Conservation (phyloP, 768 basidiomycete species). For the Serendipita vermifera region DNA sequence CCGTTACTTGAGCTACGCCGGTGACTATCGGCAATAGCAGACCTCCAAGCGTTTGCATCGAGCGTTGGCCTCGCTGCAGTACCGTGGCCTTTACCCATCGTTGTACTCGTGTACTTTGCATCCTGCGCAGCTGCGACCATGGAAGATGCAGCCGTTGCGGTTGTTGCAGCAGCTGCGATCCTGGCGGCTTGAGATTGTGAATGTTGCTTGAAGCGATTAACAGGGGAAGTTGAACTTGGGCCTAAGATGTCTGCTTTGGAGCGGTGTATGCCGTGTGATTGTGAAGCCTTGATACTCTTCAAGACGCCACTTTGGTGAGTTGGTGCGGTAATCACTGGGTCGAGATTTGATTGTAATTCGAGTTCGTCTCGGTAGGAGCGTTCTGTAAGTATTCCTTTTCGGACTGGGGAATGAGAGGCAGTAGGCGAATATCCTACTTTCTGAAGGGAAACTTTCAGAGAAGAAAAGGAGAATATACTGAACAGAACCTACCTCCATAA, state of each 20-base stretch:
- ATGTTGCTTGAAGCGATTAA: not conserved
- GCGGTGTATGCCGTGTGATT: not conserved
- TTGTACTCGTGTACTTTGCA: not conserved
- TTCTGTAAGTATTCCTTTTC: not conserved
- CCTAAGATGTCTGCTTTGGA: not conserved
- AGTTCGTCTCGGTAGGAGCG: not conserved
- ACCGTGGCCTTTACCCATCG: slow-evolving; percentile 4
- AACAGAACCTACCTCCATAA: slow-evolving; percentile 42
- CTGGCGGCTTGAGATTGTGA: not conserved
- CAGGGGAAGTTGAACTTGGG: not conserved
- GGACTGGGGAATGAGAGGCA: too few relatives aligned
- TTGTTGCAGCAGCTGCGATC: not conserved
- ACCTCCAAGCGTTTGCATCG: not conserved
- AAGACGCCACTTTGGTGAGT: slow-evolving; percentile 5
- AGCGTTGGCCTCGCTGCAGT: not conserved
- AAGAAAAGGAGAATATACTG: too few relatives aligned
- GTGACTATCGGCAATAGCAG: too few relatives aligned
- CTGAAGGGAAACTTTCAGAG: too few relatives aligned
- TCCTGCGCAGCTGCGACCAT: not conserved
- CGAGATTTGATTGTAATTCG: not conserved
- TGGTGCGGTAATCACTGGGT: not conserved
- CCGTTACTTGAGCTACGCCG: too few relatives aligned
- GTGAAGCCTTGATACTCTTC: not conserved
- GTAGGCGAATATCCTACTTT: too few relatives aligned
- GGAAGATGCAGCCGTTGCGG: not conserved